These are phyloP conservation scores for Ceratocystis harringtonii DNA, from an alignment of 2,329 filamentous ascomycete genomes.

Conservation along the genomic window DNA sequence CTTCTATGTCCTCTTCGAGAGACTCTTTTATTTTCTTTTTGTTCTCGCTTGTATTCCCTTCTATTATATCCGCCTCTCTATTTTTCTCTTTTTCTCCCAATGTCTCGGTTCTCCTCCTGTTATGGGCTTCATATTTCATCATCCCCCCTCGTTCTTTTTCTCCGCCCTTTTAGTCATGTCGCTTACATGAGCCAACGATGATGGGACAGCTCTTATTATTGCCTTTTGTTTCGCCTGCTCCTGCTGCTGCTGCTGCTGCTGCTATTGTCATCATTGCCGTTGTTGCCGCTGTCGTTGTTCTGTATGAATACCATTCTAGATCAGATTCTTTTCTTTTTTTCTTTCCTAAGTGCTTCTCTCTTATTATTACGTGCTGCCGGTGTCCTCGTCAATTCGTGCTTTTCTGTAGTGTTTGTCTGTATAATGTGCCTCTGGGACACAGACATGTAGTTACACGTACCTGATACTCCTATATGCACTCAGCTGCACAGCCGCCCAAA, in stretches of 20 bases:
- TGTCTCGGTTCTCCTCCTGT: not conserved
- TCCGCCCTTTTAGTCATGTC: constrained; percentile 7
- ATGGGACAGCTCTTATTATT: not conserved
- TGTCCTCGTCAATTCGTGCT: not conserved
- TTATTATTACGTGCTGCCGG: too few relatives aligned
- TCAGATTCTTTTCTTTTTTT: not conserved
- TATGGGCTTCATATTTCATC: not conserved
- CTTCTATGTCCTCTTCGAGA: not conserved
- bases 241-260: too few relatives aligned
- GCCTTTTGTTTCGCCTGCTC: too few relatives aligned
- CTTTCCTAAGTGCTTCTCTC: too few relatives aligned
- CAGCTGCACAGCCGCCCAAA: too few relatives aligned
- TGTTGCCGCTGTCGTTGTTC: not conserved
- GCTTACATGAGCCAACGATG: constrained; percentile 12
- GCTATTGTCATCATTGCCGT: too few relatives aligned
- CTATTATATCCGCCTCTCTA: constrained; percentile 3
- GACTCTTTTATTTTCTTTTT: not conserved
- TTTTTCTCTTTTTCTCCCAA: not conserved
- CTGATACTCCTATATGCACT: too few relatives aligned
- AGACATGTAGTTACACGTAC: too few relatives aligned
- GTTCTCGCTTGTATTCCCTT: not conserved
- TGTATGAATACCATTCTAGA: constrained; percentile 8
- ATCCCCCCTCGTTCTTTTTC: not conserved
- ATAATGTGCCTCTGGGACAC: not conserved
- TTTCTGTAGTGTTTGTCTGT: not conserved